Conservation (phyloP, 2,329 filamentous ascomycete genomes). For the Hysterium pulicare region DNA sequence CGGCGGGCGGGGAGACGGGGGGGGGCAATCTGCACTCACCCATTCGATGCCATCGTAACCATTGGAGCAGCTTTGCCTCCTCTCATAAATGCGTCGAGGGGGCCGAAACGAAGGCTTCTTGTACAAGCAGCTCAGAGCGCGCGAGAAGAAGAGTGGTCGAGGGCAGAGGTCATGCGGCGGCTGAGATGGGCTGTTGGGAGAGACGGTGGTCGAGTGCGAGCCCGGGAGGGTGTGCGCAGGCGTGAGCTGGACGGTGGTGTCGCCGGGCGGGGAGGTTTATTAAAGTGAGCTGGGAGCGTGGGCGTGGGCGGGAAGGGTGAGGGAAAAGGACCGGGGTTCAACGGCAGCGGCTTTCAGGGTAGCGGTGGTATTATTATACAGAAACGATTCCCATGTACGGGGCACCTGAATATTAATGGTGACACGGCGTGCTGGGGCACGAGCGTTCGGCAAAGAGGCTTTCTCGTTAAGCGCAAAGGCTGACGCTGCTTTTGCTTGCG, state of each 20-base stretch:
- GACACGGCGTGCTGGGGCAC: slow-evolving; percentile 2
- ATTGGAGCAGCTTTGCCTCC: slow-evolving; percentile 34
- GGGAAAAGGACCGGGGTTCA: slow-evolving; percentile 18
- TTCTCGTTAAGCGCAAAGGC: too few species aligned
- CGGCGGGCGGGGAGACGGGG: too few species aligned
- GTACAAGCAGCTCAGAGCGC: background rate
- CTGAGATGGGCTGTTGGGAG: slow-evolving; percentile 1
- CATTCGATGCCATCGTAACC: slow-evolving; percentile 44
- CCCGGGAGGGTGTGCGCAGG: background rate
- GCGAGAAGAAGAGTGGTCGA: slow-evolving; percentile 1
- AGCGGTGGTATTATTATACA: background rate
- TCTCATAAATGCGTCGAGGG: slow-evolving; percentile 13
- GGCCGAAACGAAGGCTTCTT: slow-evolving; percentile 3
- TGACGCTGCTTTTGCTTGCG: too few species aligned
- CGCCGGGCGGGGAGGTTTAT: slow-evolving; percentile 17
- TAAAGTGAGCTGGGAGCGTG: slow-evolving; percentile 9
- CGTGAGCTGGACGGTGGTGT: slow-evolving; percentile 2
- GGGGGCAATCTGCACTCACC: slow-evolving; percentile 37
- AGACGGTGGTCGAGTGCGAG: background rate
- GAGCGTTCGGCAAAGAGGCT: too few species aligned
- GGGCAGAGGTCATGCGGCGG: slow-evolving; percentile 16
- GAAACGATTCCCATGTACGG: slow-evolving; percentile 1
- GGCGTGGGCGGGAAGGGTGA: slow-evolving; percentile 8
- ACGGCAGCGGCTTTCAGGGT: slow-evolving; percentile 14
- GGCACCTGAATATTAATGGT: slow-evolving; percentile 1